Evolutionary conservation across 192 early-diverging fungal species (phyloP).

Genomic region (Coemansia sp.): DNA sequence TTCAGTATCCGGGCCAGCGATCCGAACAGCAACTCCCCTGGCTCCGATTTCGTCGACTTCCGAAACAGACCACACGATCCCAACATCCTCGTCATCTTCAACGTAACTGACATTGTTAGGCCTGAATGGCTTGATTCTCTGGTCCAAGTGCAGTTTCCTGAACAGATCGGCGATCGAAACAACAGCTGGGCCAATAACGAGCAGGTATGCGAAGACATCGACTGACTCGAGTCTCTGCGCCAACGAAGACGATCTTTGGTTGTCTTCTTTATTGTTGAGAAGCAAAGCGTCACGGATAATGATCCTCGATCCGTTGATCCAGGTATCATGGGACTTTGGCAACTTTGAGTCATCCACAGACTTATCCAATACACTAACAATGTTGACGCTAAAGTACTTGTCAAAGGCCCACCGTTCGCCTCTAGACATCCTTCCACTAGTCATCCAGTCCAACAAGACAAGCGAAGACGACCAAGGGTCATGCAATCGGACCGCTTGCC

Average conservation of each 20-base stretch:
- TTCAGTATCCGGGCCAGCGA: slow-evolving; percentile 31
- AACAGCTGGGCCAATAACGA: slow-evolving; percentile 32
- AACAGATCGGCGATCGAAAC: slow-evolving; percentile 12
- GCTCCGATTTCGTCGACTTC: slow-evolving; percentile 24
- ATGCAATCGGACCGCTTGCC: slow-evolving; percentile 58
- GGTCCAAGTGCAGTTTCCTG: slow-evolving; percentile 18
- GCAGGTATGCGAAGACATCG: slow-evolving; percentile 44
- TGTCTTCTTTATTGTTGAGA: background rate
- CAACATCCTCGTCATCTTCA: background rate
- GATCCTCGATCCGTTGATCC: slow-evolving; percentile 3
- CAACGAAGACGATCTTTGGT: background rate
- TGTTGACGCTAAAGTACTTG: slow-evolving; percentile 56
- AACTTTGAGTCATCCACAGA: too few relatives aligned
- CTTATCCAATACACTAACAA: background rate
- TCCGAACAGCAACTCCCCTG: slow-evolving; percentile 38
- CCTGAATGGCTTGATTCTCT: slow-evolving; percentile 31
- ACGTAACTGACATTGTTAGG: background rate
- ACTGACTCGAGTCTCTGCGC: background rate
- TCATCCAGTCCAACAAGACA: slow-evolving; percentile 84
- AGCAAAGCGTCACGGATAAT: slow-evolving; percentile 41
- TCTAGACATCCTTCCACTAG: slow-evolving; percentile 66
- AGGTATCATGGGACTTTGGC: background rate
- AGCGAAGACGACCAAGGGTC: slow-evolving; percentile 53
- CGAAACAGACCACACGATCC: slow-evolving; percentile 48
- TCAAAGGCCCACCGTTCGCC: slow-evolving; percentile 78